Evolutionary conservation across 129 eudicot species (phyloP), one percentile per base, ranked within the genome.

Genomic region (Lactuca sativa): DNA sequence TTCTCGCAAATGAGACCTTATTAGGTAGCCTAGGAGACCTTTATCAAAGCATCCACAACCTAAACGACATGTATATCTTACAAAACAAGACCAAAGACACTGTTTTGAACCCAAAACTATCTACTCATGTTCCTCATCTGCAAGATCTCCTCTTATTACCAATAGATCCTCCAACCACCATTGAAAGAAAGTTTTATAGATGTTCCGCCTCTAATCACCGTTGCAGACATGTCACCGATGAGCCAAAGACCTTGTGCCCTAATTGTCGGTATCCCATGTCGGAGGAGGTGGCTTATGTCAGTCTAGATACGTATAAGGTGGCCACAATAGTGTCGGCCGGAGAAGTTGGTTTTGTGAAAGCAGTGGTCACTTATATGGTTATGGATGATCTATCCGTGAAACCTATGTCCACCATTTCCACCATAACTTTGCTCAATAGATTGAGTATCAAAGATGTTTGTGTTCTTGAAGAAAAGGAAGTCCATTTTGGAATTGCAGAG

Each of bases 291-390:
- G 17, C 37, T 1, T 64, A 43, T 64, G 71, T 74, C 0, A 3
- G 53, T 13, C 63, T 64, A 0, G 66, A 62, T 36, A 49, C 43
- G n/a, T 25, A 69, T 64, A 63, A 75, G 69, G 77, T 38, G 44
- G 32, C 36, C 14, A 40, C 75, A 7, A 14, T 21, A 0, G 62
- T 16, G 6, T 41, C 9, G 12, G 49, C 9, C 0, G 66, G 15
- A 7, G 84, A 69, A 49, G 80, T 12, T 32, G 84, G 84, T 37
- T 75, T 70, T 64, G 84, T 80, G 74, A 75, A 80, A 62, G 80
- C 57, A 34, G 75, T 75, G 66, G 77, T 80, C 44, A 80, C 84
- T 58, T 80, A 80, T 49, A 80, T 80, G 81, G 74, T 80, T 3
- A 75, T 64, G 81, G 84, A 80, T 75, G 74, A 80, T 59, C 53